Evolutionary conservation across 352 stramenopile genomes (phyloP), one percentile per base, ranked within the genome.

Genomic region (Globisporangium nagaii): DNA sequence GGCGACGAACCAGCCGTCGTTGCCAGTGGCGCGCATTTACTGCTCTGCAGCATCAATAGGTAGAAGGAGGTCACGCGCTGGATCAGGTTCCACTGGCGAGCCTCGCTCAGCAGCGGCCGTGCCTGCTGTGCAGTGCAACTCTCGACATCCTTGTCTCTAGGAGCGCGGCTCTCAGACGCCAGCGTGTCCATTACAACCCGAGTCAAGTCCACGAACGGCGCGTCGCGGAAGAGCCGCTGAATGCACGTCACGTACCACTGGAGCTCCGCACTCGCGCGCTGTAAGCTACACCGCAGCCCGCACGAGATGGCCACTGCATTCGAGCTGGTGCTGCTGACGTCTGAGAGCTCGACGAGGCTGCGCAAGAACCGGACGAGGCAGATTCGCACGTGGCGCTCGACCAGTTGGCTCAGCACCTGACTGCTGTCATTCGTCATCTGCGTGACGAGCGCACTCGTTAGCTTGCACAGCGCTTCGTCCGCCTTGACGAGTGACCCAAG

Each of bases 351-450:
- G 3, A 73, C 41, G 11, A 71, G 52, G 3, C 51, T 46, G 15
- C 56, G 58, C 24, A 71, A 30, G 51, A 73, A 73, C 20, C 55
- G 49, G n/a, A 50, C 40, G 31, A 73, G 11, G 12, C 51, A 70
- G 0, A 28, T 7, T 0, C 32, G 43, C 10, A 71, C 43, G 20
- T 55, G 62, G 22, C 34, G 45, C 28, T 49, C 28, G 10, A 73
- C 66, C 24, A 73, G 51, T n/a, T n/a, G n/a, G 7, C 27, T 47
- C 49, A 3, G 22, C 17, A 45, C 52, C 5, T 19, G 22, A 9
- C 8, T 54, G 24, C 5, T n/a, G 15, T 24, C 58, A 17, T 4
- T 39, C 9, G 17, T 20, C 31, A 42, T 39, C 2, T 28, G 35
- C 12, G 28, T 40, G 45, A 22, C 28, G 28, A 51, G 37, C 32